Conservation (phyloP, 176 grass and related monocot genomes). For the Lolium multiflorum region DNA sequence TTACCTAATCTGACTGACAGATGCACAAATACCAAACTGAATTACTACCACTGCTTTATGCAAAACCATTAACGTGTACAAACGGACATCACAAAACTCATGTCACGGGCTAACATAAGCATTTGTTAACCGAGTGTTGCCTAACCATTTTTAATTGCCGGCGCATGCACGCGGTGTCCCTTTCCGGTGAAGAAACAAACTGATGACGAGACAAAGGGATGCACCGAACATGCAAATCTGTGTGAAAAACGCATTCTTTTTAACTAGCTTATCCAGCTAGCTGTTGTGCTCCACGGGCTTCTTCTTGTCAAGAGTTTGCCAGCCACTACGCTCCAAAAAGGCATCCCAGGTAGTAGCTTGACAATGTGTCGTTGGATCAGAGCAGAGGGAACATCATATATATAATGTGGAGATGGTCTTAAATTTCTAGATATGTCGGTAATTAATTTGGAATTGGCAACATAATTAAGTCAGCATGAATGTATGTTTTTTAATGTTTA, state of each 20-base stretch:
- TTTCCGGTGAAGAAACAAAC: constrained; percentile 17
- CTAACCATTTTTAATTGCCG: constrained; percentile 31
- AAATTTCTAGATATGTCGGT: neutral
- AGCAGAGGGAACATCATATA: neutral
- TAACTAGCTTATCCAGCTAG: neutral
- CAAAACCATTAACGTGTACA: constrained; percentile 6
- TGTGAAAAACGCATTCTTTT: neutral
- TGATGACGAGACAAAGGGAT: neutral
- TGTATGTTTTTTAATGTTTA: neutral
- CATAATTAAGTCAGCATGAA: neutral
- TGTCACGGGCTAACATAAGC: neutral
- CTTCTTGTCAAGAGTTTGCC: constrained; percentile 9
- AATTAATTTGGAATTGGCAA: constrained; percentile 10
- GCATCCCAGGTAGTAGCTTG: constrained; percentile 45
- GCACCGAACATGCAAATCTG: constrained; percentile 39
- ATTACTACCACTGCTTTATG: neutral
- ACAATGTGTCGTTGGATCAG: constrained; percentile 42
- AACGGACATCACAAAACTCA: neutral
- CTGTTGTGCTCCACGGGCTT: neutral
- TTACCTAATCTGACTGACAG: constrained; percentile 28
- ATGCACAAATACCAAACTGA: constrained; percentile 11
- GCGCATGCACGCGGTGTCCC: constrained; percentile 19
- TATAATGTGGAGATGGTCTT: constrained; percentile 14
- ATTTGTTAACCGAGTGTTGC: neutral
- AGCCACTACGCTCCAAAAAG: constrained; percentile 49